Evolutionary conservation across 2,329 filamentous ascomycete species (phyloP), one percentile per base, ranked within the genome.

Genomic region (Cylindrodendrum hubeiense): DNA sequence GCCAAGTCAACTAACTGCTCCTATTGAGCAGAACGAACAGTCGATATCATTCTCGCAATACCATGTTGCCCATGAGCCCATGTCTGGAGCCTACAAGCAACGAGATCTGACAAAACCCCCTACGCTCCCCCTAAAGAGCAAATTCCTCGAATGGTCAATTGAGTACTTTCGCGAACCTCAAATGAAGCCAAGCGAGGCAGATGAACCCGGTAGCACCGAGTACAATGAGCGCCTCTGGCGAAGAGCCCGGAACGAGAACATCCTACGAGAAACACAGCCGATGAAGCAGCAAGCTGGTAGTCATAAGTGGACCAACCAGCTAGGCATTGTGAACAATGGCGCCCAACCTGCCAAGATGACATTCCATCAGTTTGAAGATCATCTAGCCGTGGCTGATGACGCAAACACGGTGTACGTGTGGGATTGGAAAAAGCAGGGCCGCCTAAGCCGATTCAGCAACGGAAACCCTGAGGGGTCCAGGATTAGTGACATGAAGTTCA

Each of bases 81-180:
- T 90, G n/a, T 94, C 94, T 4, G 91, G 93, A 12, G 88, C 90
- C 0, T 97, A 92, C 75, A 82, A 88, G 68, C 83, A 89, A 54
- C 88, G 91, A 63, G 86, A 90, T 65, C 77, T 88, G 30, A 83
- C 85, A 1, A 83, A 88, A 57, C 72, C 83, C 10, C 91, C 93
- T 2, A 80, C 79, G 13, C 86, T 98, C 28, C 96, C 96, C 1
- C 79, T 99, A 19, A 87, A 87, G 65, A 97, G 94, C 77, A 90
- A 87, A 9, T 97, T 98, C 79, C 86, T 97, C 67, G 93, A 97
- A 68, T 99, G 95, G 95, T 97, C 95, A 4, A 94, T 96, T 47
- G 95, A 95, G 79, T 98, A 99, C 78, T 99, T 98, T 85, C 93
- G 95, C 30, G 95, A 98, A 79, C 96, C 96, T 33, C 96, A 99